A percentile compares a stretch with the other conserved stretches of the same genome.
phyloP scores from a whole-genome alignment of 257 asterid genomes.

The Solanum clarkiae region DNA sequence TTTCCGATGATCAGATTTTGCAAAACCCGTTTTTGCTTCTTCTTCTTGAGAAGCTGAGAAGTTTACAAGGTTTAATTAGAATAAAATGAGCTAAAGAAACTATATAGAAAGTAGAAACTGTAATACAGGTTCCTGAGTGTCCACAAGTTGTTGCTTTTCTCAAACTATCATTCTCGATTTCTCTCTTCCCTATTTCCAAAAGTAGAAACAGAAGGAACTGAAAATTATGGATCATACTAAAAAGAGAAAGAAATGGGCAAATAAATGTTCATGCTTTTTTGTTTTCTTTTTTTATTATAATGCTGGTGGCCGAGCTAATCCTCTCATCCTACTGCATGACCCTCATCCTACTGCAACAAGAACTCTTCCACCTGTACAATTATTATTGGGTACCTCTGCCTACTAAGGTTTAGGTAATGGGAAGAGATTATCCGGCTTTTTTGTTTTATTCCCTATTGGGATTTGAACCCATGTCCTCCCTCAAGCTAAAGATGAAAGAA shows the following conservation, averaged over 20 bases:
- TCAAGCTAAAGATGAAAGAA: neutral
- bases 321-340: neutral
- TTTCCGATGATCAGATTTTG: constrained; percentile 31
- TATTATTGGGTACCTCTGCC: neutral
- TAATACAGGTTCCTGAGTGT: neutral
- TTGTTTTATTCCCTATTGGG: neutral
- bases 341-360: neutral
- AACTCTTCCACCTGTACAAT: neutral
- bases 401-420: neutral
- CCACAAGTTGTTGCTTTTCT: neutral
- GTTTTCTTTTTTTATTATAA: neutral
- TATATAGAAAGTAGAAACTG: neutral
- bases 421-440: neutral
- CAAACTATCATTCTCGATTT: neutral
- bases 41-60: constrained; percentile 63
- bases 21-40: constrained; percentile 24
- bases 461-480: neutral
- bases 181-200: neutral
- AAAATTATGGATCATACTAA: neutral
- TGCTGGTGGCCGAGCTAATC: neutral
- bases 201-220: neutral
- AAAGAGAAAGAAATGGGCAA: neutral
- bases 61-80: neutral
- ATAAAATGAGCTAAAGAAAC: neutral
- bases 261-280: neutral